A percentile compares a stretch with the other conserved stretches of the same genome.
phyloP scores from a whole-genome alignment of 495 filamentous ascomycete genomes.

The Neurospora tetrasperma region DNA sequence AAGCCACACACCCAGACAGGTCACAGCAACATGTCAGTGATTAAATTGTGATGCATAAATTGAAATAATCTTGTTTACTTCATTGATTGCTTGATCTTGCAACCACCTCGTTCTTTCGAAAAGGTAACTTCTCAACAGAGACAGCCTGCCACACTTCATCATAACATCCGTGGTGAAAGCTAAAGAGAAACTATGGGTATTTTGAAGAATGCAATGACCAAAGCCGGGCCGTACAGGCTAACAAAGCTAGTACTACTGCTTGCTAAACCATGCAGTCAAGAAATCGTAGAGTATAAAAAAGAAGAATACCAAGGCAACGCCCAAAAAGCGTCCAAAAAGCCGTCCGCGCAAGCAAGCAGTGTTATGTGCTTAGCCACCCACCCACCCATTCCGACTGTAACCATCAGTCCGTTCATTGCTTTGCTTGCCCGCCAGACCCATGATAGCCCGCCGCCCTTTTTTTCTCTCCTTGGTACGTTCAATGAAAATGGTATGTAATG shows the following conservation, averaged over 20 bases:
- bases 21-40: background rate
- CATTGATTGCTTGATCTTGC: background rate
- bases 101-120: background rate
- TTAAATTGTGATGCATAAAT: background rate
- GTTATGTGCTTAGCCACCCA: background rate
- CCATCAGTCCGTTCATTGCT: background rate
- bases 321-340: background rate
- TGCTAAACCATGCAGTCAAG: background rate
- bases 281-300: background rate
- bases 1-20: background rate
- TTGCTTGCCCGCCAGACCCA: background rate
- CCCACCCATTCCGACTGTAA: background rate
- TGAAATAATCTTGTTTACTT: background rate
- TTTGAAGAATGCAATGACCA: background rate
- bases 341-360: background rate
- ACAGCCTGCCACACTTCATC: background rate
- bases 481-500: conserved; percentile 1
- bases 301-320: background rate
- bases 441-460: background rate
- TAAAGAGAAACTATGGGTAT: background rate
- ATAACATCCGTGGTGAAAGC: background rate
- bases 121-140: background rate
- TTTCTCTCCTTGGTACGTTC: background rate
- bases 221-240: background rate
- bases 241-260: background rate